A percentile compares a stretch with the other conserved stretches of the same genome.
phyloP scores from a whole-genome alignment of 176 grass and related monocot species.

The Lolium rigidum region DNA sequence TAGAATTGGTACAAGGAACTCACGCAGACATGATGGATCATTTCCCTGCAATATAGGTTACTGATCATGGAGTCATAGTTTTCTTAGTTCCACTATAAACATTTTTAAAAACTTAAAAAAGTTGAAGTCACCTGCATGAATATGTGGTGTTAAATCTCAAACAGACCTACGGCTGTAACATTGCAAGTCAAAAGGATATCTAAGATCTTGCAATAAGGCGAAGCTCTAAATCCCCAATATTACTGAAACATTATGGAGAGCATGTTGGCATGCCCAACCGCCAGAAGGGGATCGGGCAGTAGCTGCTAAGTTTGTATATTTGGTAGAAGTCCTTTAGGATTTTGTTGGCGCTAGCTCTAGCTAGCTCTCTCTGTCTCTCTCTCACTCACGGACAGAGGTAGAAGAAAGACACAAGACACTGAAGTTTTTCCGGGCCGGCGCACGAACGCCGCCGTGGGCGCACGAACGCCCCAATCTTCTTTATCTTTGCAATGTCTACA shows the following conservation, averaged over 20 bases:
- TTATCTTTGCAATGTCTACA: no score
- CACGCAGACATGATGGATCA: slow-evolving; percentile 91
- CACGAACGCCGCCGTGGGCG: no score
- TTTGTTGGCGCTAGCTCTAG: no score
- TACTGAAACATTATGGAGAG: background rate
- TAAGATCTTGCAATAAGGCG: slow-evolving; percentile 35
- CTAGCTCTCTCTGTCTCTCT: no score
- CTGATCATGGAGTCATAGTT: slow-evolving; percentile 17
- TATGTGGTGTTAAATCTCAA: slow-evolving; percentile 33
- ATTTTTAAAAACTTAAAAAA: background rate
- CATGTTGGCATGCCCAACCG: slow-evolving; percentile 1
- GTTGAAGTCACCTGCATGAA: slow-evolving; percentile 8
- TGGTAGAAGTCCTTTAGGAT: slow-evolving; percentile 3
- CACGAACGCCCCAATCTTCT: no score
- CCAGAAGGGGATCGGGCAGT: slow-evolving; percentile 1
- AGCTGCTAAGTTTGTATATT: background rate
- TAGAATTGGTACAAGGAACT: slow-evolving; percentile 87
- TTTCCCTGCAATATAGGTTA: slow-evolving; percentile 68
- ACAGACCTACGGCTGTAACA: slow-evolving; percentile 15
- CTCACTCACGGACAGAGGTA: no score
- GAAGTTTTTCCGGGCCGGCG: no score
- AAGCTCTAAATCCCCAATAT: slow-evolving; percentile 4
- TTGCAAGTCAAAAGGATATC: slow-evolving; percentile 21
- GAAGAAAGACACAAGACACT: no score
- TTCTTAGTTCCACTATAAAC: slow-evolving; percentile 31